phyloP scores from a whole-genome alignment of 2,329 filamentous ascomycete species.

The Pseudogymnoascus sp. region DNA sequence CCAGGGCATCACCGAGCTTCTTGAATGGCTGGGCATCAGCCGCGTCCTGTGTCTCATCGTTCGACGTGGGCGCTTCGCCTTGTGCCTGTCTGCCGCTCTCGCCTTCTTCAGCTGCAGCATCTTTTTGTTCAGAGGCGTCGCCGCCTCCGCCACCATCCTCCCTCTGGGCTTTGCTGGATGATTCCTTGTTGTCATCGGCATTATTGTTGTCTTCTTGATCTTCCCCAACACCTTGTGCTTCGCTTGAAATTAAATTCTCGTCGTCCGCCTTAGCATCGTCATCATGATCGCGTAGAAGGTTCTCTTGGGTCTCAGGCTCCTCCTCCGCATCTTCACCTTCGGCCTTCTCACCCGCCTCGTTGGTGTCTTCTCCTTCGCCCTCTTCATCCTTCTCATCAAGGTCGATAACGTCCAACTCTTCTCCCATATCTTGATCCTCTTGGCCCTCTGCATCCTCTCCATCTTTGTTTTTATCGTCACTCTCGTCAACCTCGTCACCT shows the following conservation, averaged over 20 bases:
- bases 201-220: slow-evolving; percentile 54
- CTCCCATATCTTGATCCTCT: slow-evolving; percentile 32
- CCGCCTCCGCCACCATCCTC: slow-evolving; percentile 61
- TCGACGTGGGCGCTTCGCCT: slow-evolving; percentile 31
- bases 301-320: slow-evolving; percentile 42
- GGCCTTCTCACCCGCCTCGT: slow-evolving; percentile 43
- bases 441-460: slow-evolving; percentile 32
- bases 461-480: slow-evolving; percentile 39
- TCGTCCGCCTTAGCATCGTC: slow-evolving; percentile 46
- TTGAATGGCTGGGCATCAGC: slow-evolving; percentile 68
- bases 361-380: slow-evolving; percentile 34
- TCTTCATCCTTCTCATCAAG: slow-evolving; percentile 25
- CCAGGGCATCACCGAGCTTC: slow-evolving; percentile 85
- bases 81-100: slow-evolving; percentile 38
- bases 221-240: slow-evolving; percentile 55
- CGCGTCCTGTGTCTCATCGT: slow-evolving; percentile 33
- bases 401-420: slow-evolving; percentile 27
- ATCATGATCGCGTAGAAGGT: slow-evolving; percentile 30
- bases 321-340: slow-evolving; percentile 42
- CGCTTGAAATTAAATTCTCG: slow-evolving; percentile 56
- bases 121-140: slow-evolving; percentile 54
- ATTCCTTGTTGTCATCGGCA: slow-evolving; percentile 53
- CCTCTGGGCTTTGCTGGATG: slow-evolving; percentile 53
- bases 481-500: slow-evolving; percentile 28
- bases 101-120: slow-evolving; percentile 56